These are phyloP conservation scores for Hibiscus tridactylites DNA, from an alignment of 345 rosid genomes.

Conservation along the genomic window DNA sequence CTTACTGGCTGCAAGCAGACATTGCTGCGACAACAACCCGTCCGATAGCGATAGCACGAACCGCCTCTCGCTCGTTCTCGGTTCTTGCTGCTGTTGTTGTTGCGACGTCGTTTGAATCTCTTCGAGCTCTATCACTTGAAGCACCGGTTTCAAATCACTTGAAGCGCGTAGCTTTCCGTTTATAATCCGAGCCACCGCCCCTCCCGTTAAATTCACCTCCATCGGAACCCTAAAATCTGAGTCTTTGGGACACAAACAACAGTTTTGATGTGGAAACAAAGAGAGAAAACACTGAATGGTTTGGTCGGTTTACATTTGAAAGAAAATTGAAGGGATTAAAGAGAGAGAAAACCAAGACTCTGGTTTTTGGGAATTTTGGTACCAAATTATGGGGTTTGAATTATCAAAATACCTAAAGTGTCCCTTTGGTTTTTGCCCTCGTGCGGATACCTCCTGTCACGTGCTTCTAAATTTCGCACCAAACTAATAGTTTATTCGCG, in stretches of 20 bases:
- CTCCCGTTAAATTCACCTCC: conserved; percentile 49
- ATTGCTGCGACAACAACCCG: conserved; percentile 49
- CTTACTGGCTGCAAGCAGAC: conserved; percentile 56
- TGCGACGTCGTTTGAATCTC: conserved; percentile 16
- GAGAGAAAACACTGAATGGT: background rate
- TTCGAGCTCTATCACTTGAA: conserved; percentile 33
- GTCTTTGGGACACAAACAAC: background rate
- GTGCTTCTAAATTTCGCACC: too few relatives aligned
- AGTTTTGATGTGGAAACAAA: background rate
- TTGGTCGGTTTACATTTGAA: background rate
- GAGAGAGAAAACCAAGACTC: too few relatives aligned
- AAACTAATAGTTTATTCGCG: too few relatives aligned
- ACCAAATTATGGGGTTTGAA: too few relatives aligned
- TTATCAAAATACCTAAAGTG: too few relatives aligned
- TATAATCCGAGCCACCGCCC: conserved; percentile 44
- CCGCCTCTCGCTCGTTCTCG: conserved; percentile 25
- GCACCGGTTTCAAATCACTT: background rate
- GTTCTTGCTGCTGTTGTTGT: background rate
- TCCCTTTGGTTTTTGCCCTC: too few relatives aligned
- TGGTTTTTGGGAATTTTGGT: too few relatives aligned
- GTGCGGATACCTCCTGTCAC: too few relatives aligned
- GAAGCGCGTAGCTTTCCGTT: conserved; percentile 41
- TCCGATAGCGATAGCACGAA: conserved; percentile 56
- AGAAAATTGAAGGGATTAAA: background rate
- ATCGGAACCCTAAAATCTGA: conserved; percentile 1